Evolutionary conservation across 805 yeast species (phyloP).

Genomic region (Cyberlindnera nakhonratchasimensis): DNA sequence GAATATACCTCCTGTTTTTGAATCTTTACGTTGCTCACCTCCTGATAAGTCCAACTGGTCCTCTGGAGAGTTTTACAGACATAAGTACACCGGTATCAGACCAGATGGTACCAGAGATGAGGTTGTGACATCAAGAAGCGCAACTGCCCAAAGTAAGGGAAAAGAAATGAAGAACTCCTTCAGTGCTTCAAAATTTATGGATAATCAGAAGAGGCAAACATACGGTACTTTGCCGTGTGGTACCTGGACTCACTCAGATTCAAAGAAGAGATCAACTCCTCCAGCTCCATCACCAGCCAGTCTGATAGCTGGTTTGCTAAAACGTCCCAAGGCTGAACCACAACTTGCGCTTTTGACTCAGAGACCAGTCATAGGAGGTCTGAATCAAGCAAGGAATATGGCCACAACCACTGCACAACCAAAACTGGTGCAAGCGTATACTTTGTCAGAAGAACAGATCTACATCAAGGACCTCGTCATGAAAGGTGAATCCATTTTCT

Average conservation of each 20-base stretch:
- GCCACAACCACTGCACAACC: slow-evolving; percentile 6
- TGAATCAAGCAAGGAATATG: slow-evolving; percentile 5
- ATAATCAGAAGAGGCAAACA: too few relatives aligned
- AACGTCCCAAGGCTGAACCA: slow-evolving; percentile 9
- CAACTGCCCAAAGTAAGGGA: too few relatives aligned
- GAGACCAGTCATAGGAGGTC: slow-evolving; percentile 2
- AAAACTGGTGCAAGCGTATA: slow-evolving; percentile 28
- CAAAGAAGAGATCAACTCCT: not conserved
- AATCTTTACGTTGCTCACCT: not conserved
- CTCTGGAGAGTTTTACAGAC: not conserved
- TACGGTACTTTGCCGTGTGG: too few relatives aligned
- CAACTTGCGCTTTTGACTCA: slow-evolving; percentile 17
- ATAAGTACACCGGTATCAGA: not conserved
- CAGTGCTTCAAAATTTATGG: too few relatives aligned
- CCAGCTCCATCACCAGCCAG: not conserved
- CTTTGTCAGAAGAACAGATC: slow-evolving; percentile 58
- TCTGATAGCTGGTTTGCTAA: not conserved
- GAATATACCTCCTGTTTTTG: too few relatives aligned
- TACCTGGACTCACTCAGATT: not conserved
- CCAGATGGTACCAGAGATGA: not conserved
- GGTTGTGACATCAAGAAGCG: too few relatives aligned
- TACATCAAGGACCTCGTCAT: slow-evolving; percentile 62
- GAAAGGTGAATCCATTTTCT: slow-evolving; percentile 69
- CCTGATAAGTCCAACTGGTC: not conserved
- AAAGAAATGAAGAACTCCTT: too few relatives aligned